These are phyloP conservation scores for Teunomyces gatunensis DNA, from an alignment of 805 yeast genomes.

Conservation along the genomic window DNA sequence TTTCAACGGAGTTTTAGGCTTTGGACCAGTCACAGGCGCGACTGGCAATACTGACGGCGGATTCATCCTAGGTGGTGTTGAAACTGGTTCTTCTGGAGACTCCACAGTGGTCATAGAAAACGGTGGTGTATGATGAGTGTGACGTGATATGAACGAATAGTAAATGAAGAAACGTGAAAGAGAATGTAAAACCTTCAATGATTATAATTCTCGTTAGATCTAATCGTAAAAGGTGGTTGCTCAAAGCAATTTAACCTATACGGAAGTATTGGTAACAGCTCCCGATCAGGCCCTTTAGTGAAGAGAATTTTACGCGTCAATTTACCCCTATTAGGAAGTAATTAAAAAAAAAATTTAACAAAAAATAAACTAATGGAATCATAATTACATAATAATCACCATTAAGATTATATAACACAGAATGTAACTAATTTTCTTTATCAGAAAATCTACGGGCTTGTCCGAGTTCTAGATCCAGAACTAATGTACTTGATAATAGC, in stretches of 20 bases:
- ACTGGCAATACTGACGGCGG: conserved; percentile 5
- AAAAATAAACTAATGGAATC: neutral
- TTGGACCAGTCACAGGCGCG: conserved; percentile 7
- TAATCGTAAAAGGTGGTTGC: neutral
- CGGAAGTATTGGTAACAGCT: neutral
- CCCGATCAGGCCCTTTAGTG: conserved; percentile 1
- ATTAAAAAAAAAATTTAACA: neutral
- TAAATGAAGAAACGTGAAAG: no score
- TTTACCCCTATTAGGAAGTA: conserved; percentile 8
- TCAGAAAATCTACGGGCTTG: no score
- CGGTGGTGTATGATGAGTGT: no score
- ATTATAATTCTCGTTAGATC: no score
- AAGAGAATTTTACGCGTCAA: conserved; percentile 8
- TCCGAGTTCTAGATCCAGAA: neutral
- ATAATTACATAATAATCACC: neutral
- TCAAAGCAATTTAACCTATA: conserved; percentile 1
- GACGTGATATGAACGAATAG: no score
- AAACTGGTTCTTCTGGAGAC: conserved; percentile 2
- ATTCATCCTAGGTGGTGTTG: neutral
- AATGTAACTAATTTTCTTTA: no score
- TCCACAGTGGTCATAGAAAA: neutral
- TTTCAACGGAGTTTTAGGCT: conserved; percentile 36
- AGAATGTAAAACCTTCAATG: no score
- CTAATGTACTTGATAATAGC: neutral
- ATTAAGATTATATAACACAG: no score